A percentile compares a stretch with the other conserved stretches of the same genome.
phyloP scores from a whole-genome alignment of 129 eudicot genomes.

The Cynara cardunculus region DNA sequence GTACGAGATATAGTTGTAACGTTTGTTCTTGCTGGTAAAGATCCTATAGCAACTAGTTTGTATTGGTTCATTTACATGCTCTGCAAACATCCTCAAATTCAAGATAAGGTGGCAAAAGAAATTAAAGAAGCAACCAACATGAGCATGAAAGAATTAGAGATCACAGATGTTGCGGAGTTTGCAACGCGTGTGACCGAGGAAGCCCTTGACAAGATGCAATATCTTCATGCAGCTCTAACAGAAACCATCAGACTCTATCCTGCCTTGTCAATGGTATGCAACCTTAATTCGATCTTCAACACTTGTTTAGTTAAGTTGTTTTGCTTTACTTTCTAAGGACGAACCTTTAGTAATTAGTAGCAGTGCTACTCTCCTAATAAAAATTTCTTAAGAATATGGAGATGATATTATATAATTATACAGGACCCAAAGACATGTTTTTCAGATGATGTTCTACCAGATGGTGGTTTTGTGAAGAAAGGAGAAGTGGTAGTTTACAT shows the following conservation, averaged over 20 bases:
- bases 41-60: background rate
- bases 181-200: background rate
- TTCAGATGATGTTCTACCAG: conserved; percentile 18
- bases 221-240: background rate
- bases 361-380: too few species aligned
- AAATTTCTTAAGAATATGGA: too few species aligned
- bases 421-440: conserved; percentile 55
- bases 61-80: background rate
- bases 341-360: too few species aligned
- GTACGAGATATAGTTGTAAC: conserved; percentile 47
- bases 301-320: background rate
- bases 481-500: background rate
- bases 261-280: background rate
- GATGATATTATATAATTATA: background rate
- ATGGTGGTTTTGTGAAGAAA: background rate
- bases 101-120: background rate
- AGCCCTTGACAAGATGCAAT: background rate
- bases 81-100: background rate
- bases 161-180: background rate
- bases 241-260: background rate
- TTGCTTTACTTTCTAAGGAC: background rate
- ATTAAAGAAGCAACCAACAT: background rate
- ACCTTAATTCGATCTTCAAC: background rate
- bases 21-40: conserved; percentile 26
- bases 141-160: background rate